Conservation (phyloP, 306 rosid genomes). For the Cicer chorassanicum region DNA sequence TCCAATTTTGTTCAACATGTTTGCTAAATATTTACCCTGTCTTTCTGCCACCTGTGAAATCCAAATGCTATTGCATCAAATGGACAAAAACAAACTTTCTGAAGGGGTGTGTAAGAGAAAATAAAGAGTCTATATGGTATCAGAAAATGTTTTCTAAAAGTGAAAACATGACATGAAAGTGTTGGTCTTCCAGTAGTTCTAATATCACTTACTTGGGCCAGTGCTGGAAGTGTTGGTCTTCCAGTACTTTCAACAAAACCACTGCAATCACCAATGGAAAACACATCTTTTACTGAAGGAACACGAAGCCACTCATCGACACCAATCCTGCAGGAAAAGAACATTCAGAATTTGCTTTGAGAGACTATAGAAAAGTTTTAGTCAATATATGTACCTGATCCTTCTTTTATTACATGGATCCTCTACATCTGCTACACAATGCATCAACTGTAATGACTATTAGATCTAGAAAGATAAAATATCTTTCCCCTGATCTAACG, state of each 20-base stretch:
- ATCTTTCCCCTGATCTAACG: too few relatives aligned
- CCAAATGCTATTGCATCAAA: slow-evolving; percentile 19
- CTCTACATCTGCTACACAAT: too few relatives aligned
- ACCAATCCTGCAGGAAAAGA: slow-evolving; percentile 69
- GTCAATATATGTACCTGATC: not conserved
- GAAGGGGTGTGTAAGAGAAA: not conserved
- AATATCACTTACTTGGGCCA: slow-evolving; percentile 76
- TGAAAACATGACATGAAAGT: slow-evolving; percentile 1
- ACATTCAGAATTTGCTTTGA: slow-evolving; percentile 2
- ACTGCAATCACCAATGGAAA: slow-evolving; percentile 90
- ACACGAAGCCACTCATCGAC: slow-evolving; percentile 89
- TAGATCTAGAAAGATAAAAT: too few relatives aligned
- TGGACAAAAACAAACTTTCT: slow-evolving; percentile 9
- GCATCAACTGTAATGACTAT: too few relatives aligned
- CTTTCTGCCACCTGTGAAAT: slow-evolving; percentile 88
- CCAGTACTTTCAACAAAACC: slow-evolving; percentile 96
- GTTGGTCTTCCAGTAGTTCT: not conserved
- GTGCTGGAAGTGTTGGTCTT: slow-evolving; percentile 78
- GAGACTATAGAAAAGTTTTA: not conserved
- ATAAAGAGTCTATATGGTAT: not conserved
- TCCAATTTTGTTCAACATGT: slow-evolving; percentile 71
- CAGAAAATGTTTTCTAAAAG: not conserved
- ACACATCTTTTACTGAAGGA: slow-evolving; percentile 76
- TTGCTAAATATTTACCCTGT: slow-evolving; percentile 83
- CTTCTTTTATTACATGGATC: slow-evolving; percentile 11